Base-by-base conservation (phyloP, 495 filamentous ascomycete species). In the Xylaria palmicola region DNA sequence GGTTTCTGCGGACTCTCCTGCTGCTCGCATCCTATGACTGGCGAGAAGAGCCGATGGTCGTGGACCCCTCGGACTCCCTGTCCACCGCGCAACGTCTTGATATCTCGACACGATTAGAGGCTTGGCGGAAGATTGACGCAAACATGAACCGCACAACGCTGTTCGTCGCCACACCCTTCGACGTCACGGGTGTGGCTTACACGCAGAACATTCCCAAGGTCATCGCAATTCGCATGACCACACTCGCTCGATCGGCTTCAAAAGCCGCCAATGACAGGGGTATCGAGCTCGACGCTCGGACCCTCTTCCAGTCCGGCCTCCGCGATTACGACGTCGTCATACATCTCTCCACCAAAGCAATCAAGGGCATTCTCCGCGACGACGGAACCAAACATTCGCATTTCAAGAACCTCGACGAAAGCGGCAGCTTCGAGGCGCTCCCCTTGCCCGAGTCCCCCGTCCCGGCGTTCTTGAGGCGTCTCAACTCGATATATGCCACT, bases 11-110 rank as follows among this genome's bases (percentile, higher is more conserved):
- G 40, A 89, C 91, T 5, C 77, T 98, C 8, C 67, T 85, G 6
- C 88, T 90, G 63, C 74, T 98, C 10, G 83, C 92, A 1, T 81
- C 83, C 22, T 98, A 94, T 92, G 92, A 98, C 66, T 98, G 94
- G 94, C 85, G 90, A 20, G 75, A 81, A 27, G 87, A 91, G 26
- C 90, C 94, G 0, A 79, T 96, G 27, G 81, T 97, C 36, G 77
- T 97, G 24, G 90, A 97, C 69, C 79, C 92, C 6, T 75, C 80
- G 54, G 80, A 74, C 53, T 78, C 80, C 37, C 78, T 87, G 65
- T 78, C 79, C 58, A 72, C 70, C 52, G 77, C 74, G 57, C 86
- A 83, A 24, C 81, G 88, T 1, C 73, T 85, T 32, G 73, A 72
- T 2, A 90, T 93, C 60, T 79, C 79, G 10, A 89, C 86, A 17